A percentile compares a stretch with the other conserved stretches of the same genome.
Conservation (phyloP, 139 green algal species). For the Nannochloris sp. region DNA sequence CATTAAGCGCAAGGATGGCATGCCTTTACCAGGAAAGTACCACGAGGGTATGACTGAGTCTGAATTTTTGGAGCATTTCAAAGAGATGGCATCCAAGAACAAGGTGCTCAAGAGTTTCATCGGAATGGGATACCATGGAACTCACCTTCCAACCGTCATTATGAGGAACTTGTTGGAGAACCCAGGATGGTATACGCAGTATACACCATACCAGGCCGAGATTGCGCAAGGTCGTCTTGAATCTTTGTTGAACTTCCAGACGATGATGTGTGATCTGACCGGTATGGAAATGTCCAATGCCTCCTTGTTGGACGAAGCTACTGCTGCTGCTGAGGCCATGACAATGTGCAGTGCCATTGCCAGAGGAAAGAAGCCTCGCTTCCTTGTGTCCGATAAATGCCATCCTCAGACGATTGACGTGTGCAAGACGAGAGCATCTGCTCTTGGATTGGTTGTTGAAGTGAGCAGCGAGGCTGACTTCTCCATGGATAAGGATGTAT, state of each 20-base stretch:
- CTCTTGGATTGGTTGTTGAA: conserved; percentile 83
- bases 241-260: conserved; percentile 98
- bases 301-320: conserved; percentile 95
- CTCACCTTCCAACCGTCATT: conserved; percentile 87
- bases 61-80: conserved; percentile 83
- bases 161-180: conserved; percentile 98
- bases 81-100: conserved; percentile 94
- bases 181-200: conserved; percentile 99
- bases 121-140: conserved; percentile 97
- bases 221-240: conserved; percentile 89
- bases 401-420: conserved; percentile 99
- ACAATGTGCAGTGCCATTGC: conserved; percentile 92
- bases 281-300: conserved; percentile 88
- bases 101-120: conserved; percentile 92
- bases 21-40: conserved; percentile 77
- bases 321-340: conserved; percentile 97
- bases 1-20: conserved; percentile 68
- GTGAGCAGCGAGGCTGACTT: conserved; percentile 56
- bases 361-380: conserved; percentile 95
- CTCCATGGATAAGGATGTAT: conserved; percentile 79
- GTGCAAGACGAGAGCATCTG: conserved; percentile 86
- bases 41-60: conserved; percentile 74
- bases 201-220: conserved; percentile 98
- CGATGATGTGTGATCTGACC: conserved; percentile 93
- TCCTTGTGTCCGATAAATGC: conserved; percentile 88